phyloP scores from a whole-genome alignment of 192 early-diverging fungal genomes.

The Ambispora gerdemannii region DNA sequence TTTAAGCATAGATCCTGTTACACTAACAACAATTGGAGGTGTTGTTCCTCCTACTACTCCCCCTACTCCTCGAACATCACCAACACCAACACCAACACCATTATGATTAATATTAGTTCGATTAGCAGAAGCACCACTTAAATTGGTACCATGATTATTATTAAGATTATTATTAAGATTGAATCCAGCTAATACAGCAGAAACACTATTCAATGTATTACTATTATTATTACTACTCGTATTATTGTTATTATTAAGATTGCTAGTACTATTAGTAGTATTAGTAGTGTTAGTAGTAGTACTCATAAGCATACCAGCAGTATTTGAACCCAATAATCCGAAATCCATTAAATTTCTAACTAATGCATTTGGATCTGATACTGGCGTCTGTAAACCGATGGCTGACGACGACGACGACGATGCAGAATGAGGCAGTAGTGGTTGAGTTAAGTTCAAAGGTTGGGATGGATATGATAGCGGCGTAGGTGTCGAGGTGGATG shows the following conservation, averaged over 20 bases:
- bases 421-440: not conserved
- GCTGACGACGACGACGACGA: not conserved
- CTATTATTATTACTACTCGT: no score
- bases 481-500: not conserved
- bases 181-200: not conserved
- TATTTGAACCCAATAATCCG: constrained; percentile 7
- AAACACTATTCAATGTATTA: not conserved
- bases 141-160: constrained; percentile 1
- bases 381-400: not conserved
- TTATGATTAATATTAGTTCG: no score
- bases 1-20: not conserved
- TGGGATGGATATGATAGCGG: no score
- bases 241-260: no score
- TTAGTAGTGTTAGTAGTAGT: no score
- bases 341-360: constrained; percentile 27
- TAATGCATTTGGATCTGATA: constrained; percentile 20
- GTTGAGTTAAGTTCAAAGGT: not conserved
- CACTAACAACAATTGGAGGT: constrained; percentile 3
- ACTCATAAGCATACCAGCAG: no score
- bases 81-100: constrained; percentile 22
- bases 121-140: no score
- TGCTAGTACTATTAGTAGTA: no score
- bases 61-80: not conserved
- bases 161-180: not conserved
- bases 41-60: no score